A percentile compares a stretch with the other conserved stretches of the same genome.
Conservation (phyloP, 2,329 filamentous ascomycete species). For the Hypoxylon sp. region DNA sequence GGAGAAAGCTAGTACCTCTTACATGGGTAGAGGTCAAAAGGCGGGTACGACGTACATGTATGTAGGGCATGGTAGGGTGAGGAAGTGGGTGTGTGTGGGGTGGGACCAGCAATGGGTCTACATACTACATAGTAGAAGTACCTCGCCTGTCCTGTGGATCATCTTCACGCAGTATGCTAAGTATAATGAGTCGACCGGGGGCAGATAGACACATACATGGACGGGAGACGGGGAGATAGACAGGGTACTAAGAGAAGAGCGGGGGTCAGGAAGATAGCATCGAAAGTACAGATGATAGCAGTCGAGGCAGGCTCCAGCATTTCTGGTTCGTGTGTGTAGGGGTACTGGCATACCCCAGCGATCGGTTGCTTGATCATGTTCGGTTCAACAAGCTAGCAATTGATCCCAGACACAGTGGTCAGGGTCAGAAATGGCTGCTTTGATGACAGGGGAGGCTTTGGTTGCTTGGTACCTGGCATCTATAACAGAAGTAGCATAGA, state of each 20-base stretch:
- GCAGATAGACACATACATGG: conserved; percentile 34
- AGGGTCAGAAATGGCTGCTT: conserved; percentile 22
- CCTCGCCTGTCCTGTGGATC: conserved; percentile 48
- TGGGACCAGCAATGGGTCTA: conserved; percentile 42
- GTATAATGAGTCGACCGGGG: conserved; percentile 41
- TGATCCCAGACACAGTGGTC: conserved; percentile 38
- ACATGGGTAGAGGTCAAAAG: conserved; percentile 43
- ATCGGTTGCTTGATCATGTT: conserved; percentile 45
- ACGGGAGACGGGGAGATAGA: conserved; percentile 43
- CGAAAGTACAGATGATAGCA: conserved; percentile 38
- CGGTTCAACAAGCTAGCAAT: conserved; percentile 44
- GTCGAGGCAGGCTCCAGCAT: conserved; percentile 18
- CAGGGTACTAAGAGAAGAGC: conserved; percentile 36
- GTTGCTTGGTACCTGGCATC: conserved; percentile 44
- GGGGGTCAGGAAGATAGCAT: conserved; percentile 40
- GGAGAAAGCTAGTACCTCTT: conserved; percentile 39
- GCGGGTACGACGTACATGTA: conserved; percentile 45
- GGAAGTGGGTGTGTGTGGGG: conserved; percentile 39
- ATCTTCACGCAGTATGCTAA: conserved; percentile 35
- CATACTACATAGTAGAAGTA: conserved; percentile 36
- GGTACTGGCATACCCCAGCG: conserved; percentile 42
- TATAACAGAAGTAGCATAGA: conserved; percentile 41
- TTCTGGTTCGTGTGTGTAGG: conserved; percentile 24
- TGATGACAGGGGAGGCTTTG: conserved; percentile 41
- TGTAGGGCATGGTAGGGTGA: conserved; percentile 34